Percentiles rank a stretch among this genome's conserved stretches.
These are phyloP conservation scores for Plasmopara halstedii DNA, from an alignment of 352 stramenopile genomes.

Conservation along the genomic window DNA sequence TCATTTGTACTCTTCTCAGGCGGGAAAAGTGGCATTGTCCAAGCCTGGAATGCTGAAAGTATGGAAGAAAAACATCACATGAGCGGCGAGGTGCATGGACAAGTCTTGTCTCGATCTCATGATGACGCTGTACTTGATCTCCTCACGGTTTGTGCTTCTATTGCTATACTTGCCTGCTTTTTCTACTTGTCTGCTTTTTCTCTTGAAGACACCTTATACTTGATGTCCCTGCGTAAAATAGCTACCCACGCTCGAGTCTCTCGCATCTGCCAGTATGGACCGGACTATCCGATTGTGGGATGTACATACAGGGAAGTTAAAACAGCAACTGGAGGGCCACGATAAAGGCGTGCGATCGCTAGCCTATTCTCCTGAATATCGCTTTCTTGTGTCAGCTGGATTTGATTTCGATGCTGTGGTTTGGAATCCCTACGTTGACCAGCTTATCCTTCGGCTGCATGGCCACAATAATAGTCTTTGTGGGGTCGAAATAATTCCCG, in stretches of 20 bases:
- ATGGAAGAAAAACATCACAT: constrained; percentile 85
- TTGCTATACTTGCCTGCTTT: neutral
- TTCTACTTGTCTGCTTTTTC: neutral
- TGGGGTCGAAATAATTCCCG: constrained; percentile 78
- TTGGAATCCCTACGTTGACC: constrained; percentile 87
- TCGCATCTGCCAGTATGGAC: constrained; percentile 85
- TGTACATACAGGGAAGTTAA: constrained; percentile 75
- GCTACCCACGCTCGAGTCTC: constrained; percentile 67
- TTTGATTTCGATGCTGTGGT: constrained; percentile 87
- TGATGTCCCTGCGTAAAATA: constrained; percentile 12
- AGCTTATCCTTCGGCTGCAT: constrained; percentile 79
- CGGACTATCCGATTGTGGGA: constrained; percentile 86
- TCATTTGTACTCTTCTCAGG: constrained; percentile 69
- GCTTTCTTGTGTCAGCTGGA: constrained; percentile 78
- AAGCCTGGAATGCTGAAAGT: constrained; percentile 75
- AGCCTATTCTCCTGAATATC: constrained; percentile 78
- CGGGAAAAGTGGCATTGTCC: constrained; percentile 74
- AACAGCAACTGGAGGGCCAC: constrained; percentile 81
- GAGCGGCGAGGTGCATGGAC: constrained; percentile 47
- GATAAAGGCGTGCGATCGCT: constrained; percentile 73
- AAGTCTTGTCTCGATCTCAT: constrained; percentile 66
- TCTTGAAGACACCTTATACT: neutral
- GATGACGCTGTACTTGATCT: constrained; percentile 85
- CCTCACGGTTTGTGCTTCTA: constrained; percentile 37
- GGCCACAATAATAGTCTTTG: constrained; percentile 83